Percentiles rank a stretch among this genome's conserved stretches.
Evolutionary conservation across 805 yeast genomes (phyloP).

Genomic region (Candida endomychidarum): DNA sequence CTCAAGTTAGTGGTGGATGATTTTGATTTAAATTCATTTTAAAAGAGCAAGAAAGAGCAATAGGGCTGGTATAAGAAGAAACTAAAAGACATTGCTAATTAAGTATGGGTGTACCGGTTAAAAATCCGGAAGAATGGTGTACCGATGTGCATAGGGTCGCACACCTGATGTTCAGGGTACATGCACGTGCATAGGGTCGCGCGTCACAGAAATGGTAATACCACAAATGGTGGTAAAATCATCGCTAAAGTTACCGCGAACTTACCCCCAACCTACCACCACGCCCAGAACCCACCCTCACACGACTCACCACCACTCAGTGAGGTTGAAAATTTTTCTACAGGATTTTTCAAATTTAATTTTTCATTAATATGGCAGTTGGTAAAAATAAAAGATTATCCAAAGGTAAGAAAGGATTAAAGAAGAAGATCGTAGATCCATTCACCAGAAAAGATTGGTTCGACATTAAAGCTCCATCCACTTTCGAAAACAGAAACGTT

Average conservation of each 20-base stretch:
- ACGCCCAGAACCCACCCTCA: not conserved
- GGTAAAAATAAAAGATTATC: slow-evolving; percentile 68
- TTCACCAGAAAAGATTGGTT: slow-evolving; percentile 99
- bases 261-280: too few relatives aligned
- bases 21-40: too few relatives aligned
- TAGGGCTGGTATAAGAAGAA: too few relatives aligned
- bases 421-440: slow-evolving; percentile 99
- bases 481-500: slow-evolving; percentile 97
- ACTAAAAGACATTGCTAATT: too few relatives aligned
- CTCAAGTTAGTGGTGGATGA: too few relatives aligned
- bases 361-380: slow-evolving; percentile 47
- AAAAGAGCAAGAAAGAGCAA: too few relatives aligned
- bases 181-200: too few relatives aligned
- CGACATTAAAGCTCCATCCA: slow-evolving; percentile 97
- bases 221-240: slow-evolving; percentile 2
- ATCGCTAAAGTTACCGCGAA: too few relatives aligned
- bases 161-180: too few relatives aligned
- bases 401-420: slow-evolving; percentile 93
- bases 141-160: too few relatives aligned
- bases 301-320: slow-evolving; percentile 8
- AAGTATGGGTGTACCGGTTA: too few relatives aligned
- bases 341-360: slow-evolving; percentile 2
- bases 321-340: slow-evolving; percentile 21
- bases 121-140: too few relatives aligned
- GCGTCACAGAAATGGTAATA: not conserved